A percentile compares a stretch with the other conserved stretches of the same genome.
These are phyloP conservation scores for Ilex asprella DNA, from an alignment of 257 asterid species.

Conservation along the genomic window DNA sequence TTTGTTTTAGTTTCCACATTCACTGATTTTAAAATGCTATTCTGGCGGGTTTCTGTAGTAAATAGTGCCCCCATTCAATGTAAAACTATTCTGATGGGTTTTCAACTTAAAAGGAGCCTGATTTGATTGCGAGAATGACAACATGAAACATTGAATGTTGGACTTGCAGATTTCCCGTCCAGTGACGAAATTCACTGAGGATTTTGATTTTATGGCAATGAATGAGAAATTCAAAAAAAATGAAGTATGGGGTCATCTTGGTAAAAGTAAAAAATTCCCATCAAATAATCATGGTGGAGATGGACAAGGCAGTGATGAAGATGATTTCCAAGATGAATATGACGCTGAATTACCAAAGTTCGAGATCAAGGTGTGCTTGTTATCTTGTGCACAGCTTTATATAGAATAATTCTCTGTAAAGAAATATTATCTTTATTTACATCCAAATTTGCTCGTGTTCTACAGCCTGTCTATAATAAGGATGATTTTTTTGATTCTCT, in stretches of 20 bases:
- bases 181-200: constrained; percentile 72
- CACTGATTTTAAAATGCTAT: not conserved
- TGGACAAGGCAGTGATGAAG: constrained; percentile 52
- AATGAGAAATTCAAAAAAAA: constrained; percentile 95
- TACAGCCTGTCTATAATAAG: constrained; percentile 79
- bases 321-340: constrained; percentile 40
- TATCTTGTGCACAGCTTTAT: not conserved
- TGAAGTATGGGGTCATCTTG: constrained; percentile 99
- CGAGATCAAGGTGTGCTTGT: constrained; percentile 51
- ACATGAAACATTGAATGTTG: not conserved
- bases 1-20: not conserved
- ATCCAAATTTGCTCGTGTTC: constrained; percentile 1
- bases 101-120: not conserved
- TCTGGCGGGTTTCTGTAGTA: not conserved
- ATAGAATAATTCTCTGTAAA: not conserved
- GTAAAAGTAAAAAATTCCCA: constrained; percentile 51
- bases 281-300: constrained; percentile 53
- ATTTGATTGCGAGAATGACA: not conserved
- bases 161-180: constrained; percentile 54
- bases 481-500: constrained; percentile 88
- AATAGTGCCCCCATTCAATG: not conserved
- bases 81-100: not conserved
- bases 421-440: not conserved
- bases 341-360: constrained; percentile 46
- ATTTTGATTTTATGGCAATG: constrained; percentile 93